Base-by-base conservation (phyloP, 495 filamentous ascomycete species). In the Apiosordaria backusii region DNA sequence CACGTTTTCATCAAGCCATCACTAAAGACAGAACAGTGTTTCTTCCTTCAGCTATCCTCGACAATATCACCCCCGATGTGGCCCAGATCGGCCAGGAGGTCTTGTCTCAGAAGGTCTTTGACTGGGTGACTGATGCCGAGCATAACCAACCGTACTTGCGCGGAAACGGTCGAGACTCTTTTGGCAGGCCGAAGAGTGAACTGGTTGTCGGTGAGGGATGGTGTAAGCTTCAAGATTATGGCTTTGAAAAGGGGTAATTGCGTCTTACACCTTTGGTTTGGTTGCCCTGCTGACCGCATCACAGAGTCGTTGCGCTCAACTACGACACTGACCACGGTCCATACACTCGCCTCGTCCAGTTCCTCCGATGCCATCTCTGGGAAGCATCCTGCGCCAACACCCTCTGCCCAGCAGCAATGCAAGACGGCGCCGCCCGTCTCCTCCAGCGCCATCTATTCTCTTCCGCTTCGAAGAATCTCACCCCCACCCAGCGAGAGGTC, bases 331-430 rank as follows among this genome's bases (percentile, higher is more conserved):
- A 76, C 16, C 72, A 76, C 54, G 79, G 71, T 3, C 72, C 75
- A 16, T 84, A 82, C 70, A 80, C 81, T 27, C 78, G 90, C 4
- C 68, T 85, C 3, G 72, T 80, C 29, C 84, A 86, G 73, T 86
- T 85, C 64, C 68, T 80, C 6, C 85, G 89, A 67, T 84, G 72
- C 61, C 89, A 91, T 68, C 74, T 92, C 10, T 90, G 87, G 79
- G 79, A 84, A 18, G 84, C 80, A 4, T 88, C 87, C 16, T 86
- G 82, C 19, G 87, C 83, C 0, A 81, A 84, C 54, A 86, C 86
- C 4, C 85, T 85, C 18, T 92, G 90, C 71, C 89, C 89, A 0
- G 85, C 83, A 52, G 85, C 84, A 23, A 92, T 91, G 89, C 84
- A 84, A 13, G 89, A 92, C 67, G 90, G 89, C 13, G 89, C 88